Evolutionary conservation across 202 grass and related monocot genomes (phyloP), one percentile per base, ranked within the genome.

Genomic region (Hordeum pubiflorum): DNA sequence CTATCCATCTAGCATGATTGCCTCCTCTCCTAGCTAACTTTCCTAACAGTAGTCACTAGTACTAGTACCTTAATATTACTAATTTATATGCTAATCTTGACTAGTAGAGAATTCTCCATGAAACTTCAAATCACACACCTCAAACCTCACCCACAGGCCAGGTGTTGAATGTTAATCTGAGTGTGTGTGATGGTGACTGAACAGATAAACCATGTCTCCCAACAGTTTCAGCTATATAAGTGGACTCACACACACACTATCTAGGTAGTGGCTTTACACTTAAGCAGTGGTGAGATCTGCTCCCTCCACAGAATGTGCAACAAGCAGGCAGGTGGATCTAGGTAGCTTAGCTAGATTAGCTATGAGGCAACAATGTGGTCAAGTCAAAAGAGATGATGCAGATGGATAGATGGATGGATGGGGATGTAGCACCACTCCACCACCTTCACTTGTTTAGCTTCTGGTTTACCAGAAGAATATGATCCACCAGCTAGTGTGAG

Each of bases 401-500:
- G 37, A 62, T 77, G 14, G 40, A 57, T 58, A 18, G 63, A 69
- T 74, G 29, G 70, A 73, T 54, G 52, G 52, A 76, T 58, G 23
- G 24, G 33, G 74, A 76, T 41, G 56, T 58, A 78, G 23, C 75
- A 63, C 24, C 74, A 40, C 4, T 41, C 22, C 75, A 63, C 58
- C 75, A 63, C 58, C 74, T 76, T 61, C 55, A 43, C 4, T 11
- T 76, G 56, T 59, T 22, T 27, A 71, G 21, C 68, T 41, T 59
- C 7, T 41, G 36, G 36, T 41, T 67, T 67, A 38, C 34, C 33
- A 41, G 36, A 50, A 64, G 36, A 78, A 64, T 33, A 58, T n/a
- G 58, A 60, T 27, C 74, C 56, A 59, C 34, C 73, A 76, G 54
- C 73, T 76, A 59, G 37, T 59, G 54, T 59, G 61, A 63, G 27